Conservation (phyloP, 2,329 filamentous ascomycete genomes). For the Talaromyces sp. region DNA sequence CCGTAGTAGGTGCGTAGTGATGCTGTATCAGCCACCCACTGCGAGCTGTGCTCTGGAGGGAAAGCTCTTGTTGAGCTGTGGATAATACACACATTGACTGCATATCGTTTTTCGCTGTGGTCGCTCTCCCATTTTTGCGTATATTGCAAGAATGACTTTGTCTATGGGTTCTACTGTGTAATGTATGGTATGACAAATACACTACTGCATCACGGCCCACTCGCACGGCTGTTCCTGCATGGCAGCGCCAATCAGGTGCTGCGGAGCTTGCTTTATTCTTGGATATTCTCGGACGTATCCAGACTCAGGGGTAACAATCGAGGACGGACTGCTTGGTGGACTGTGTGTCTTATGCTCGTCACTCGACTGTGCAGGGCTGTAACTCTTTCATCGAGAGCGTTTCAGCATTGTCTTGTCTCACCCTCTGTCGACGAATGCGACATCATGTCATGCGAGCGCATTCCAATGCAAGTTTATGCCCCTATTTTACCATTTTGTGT, state of each 20-base stretch:
- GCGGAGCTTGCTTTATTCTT: not conserved
- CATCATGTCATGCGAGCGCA: not conserved
- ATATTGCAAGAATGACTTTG: no score
- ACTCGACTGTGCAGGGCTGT: not conserved
- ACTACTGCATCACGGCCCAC: not conserved
- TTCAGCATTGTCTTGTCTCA: conserved; percentile 2
- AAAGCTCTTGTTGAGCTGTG: no score
- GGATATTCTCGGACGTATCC: not conserved
- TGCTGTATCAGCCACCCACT: no score
- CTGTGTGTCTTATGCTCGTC: conserved; percentile 1
- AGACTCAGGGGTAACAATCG: not conserved
- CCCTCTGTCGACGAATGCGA: not conserved
- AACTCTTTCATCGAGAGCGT: not conserved
- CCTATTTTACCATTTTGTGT: not conserved
- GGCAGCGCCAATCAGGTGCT: not conserved
- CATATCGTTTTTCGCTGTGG: no score
- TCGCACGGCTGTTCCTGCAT: conserved; percentile 11
- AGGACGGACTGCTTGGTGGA: not conserved
- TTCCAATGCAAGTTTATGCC: not conserved
- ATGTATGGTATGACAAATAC: not conserved
- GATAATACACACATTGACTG: no score
- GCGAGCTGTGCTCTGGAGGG: no score
- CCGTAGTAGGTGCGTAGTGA: no score
- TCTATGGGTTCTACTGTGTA: not conserved
- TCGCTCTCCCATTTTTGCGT: no score